These are phyloP conservation scores for Penicillium thymicola DNA, from an alignment of 2,329 filamentous ascomycete genomes.

Conservation along the genomic window DNA sequence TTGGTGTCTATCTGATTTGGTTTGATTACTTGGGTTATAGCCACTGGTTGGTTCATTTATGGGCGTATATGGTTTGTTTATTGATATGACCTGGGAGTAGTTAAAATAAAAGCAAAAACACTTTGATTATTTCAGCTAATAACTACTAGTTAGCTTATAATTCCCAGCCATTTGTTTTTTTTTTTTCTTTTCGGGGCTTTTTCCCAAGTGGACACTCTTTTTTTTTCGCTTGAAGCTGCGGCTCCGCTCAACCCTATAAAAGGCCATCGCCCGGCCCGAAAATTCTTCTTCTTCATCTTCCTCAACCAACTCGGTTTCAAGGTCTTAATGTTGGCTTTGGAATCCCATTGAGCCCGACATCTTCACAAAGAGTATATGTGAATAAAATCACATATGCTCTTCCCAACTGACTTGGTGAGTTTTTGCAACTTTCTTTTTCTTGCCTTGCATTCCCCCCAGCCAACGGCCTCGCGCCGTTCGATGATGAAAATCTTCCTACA, in stretches of 20 bases:
- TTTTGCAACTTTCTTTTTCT: conserved; percentile 11
- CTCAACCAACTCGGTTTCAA: conserved; percentile 6
- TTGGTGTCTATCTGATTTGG: background rate
- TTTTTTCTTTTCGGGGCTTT: background rate
- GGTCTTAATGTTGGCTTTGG: conserved; percentile 11
- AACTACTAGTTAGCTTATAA: background rate
- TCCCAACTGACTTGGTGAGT: conserved; percentile 25
- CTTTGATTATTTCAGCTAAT: background rate
- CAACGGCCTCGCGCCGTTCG: conserved; percentile 23
- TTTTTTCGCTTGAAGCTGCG: conserved; percentile 32
- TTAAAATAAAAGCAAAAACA: background rate
- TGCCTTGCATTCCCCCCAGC: conserved; percentile 13
- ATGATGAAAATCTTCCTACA: conserved; percentile 45
- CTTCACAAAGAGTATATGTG: background rate
- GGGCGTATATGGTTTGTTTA: conserved; percentile 1
- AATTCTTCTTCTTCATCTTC: conserved; percentile 24
- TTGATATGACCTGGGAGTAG: background rate
- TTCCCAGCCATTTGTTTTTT: background rate
- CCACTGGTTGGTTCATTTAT: conserved; percentile 10
- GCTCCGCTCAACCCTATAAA: conserved; percentile 34
- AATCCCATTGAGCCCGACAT: background rate
- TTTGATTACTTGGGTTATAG: background rate
- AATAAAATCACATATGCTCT: background rate
- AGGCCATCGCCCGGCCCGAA: conserved; percentile 21
- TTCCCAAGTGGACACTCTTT: conserved; percentile 6